Evolutionary conservation across 2,329 filamentous ascomycete genomes (phyloP).

Genomic region (Aspergillus tamarii): DNA sequence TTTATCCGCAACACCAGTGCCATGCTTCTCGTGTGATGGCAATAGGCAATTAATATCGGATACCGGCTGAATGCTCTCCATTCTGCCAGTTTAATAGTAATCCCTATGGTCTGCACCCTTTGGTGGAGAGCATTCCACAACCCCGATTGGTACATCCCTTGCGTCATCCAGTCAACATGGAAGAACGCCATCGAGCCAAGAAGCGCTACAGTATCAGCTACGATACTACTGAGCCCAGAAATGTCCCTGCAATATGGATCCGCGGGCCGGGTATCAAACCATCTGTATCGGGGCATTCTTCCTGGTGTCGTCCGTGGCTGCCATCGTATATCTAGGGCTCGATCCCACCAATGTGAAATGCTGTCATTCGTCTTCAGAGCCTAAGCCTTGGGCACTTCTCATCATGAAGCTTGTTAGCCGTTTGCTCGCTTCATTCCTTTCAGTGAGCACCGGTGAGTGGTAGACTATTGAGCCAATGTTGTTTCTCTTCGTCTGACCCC

Average conservation of each 20-base stretch:
- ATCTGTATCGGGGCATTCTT: neutral
- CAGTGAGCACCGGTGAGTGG: conserved; percentile 7
- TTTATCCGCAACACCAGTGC: conserved; percentile 2
- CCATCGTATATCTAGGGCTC: conserved; percentile 9
- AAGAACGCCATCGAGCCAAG: neutral
- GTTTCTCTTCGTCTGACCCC: neutral
- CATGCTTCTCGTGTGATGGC: neutral
- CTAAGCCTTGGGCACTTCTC: neutral
- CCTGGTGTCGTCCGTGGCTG: conserved; percentile 1
- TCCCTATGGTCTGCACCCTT: neutral
- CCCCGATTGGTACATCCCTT: neutral
- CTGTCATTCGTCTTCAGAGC: neutral
- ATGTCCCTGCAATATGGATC: conserved; percentile 8
- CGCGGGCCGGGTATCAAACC: conserved; percentile 5
- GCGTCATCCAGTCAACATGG: neutral
- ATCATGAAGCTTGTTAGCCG: conserved; percentile 9
- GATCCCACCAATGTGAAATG: neutral
- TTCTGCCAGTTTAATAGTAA: neutral
- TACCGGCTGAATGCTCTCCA: neutral
- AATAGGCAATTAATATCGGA: neutral
- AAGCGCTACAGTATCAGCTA: neutral
- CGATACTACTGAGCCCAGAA: neutral
- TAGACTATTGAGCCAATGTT: neutral
- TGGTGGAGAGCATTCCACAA: conserved; percentile 3
- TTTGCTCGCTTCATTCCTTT: conserved; percentile 8